Conservation (phyloP, 2,329 filamentous ascomycete species). For the Colletotrichum scovillei region DNA sequence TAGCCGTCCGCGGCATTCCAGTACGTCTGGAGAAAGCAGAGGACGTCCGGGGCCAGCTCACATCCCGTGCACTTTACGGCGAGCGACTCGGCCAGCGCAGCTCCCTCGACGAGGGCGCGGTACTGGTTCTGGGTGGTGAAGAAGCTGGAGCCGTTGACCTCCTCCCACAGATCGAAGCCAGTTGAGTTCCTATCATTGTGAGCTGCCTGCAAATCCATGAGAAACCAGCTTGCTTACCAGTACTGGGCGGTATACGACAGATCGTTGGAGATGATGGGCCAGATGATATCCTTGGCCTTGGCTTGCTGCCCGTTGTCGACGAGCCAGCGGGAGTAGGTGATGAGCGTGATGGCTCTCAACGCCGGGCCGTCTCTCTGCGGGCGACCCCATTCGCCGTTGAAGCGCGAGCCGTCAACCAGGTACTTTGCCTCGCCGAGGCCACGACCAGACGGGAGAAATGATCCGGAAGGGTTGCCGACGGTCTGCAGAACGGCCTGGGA, state of each 20-base stretch:
- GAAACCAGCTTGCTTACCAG: slow-evolving; percentile 44
- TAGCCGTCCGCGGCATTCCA: slow-evolving; percentile 65
- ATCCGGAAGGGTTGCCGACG: slow-evolving; percentile 64
- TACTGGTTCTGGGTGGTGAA: slow-evolving; percentile 68
- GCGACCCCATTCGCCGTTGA: slow-evolving; percentile 65
- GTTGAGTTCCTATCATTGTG: slow-evolving; percentile 55
- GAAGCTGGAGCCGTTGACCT: slow-evolving; percentile 67
- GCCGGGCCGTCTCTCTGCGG: slow-evolving; percentile 71
- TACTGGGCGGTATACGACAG: slow-evolving; percentile 66
- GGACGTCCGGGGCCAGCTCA: slow-evolving; percentile 60
- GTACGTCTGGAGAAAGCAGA: slow-evolving; percentile 66
- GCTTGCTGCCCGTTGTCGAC: slow-evolving; percentile 54
- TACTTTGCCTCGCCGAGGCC: slow-evolving; percentile 69
- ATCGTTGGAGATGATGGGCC: slow-evolving; percentile 68
- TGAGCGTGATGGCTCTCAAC: slow-evolving; percentile 67
- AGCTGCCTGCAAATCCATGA: not conserved
- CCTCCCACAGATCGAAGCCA: slow-evolving; percentile 72
- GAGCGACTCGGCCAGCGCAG: slow-evolving; percentile 60
- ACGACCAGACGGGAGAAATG: slow-evolving; percentile 52
- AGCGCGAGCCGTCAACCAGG: slow-evolving; percentile 60
- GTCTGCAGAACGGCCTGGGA: slow-evolving; percentile 63
- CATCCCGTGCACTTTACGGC: slow-evolving; percentile 61
- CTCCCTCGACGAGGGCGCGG: slow-evolving; percentile 62
- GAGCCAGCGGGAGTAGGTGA: slow-evolving; percentile 64
- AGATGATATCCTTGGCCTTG: slow-evolving; percentile 56